phyloP scores from a whole-genome alignment of 805 yeast species.

The Ogataea thermomethanolica region DNA sequence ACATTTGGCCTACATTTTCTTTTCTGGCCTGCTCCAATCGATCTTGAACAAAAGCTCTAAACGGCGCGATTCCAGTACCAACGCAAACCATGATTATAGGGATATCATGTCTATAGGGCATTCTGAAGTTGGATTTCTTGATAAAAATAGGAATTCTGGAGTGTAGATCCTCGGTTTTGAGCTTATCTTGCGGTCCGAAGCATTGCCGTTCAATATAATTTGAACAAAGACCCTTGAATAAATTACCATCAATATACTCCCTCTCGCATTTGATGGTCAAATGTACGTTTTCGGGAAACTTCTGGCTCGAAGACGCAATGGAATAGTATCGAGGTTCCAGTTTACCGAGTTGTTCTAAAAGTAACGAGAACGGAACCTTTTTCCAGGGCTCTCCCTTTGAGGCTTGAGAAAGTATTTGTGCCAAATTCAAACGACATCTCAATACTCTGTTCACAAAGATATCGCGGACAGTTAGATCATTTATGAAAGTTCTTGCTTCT shows the following conservation, averaged over 20 bases:
- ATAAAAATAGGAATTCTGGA: constrained; percentile 74
- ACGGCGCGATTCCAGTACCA: constrained; percentile 96
- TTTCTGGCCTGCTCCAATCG: constrained; percentile 36
- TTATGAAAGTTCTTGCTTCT: constrained; percentile 44
- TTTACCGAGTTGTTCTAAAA: constrained; percentile 72
- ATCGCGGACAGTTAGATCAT: constrained; percentile 43
- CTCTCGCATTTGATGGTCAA: constrained; percentile 85
- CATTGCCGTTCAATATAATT: constrained; percentile 71
- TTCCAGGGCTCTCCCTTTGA: constrained; percentile 63
- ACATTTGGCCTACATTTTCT: constrained; percentile 56
- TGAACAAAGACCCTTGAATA: constrained; percentile 77
- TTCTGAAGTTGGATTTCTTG: constrained; percentile 82
- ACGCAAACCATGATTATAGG: constrained; percentile 94
- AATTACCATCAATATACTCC: constrained; percentile 23
- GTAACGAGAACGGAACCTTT: constrained; percentile 72
- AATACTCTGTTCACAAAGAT: constrained; percentile 43
- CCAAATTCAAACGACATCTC: constrained; percentile 54
- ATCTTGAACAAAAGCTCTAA: constrained; percentile 87
- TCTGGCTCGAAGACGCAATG: constrained; percentile 73
- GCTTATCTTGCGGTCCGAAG: not conserved
- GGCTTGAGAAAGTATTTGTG: constrained; percentile 59
- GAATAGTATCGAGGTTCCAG: constrained; percentile 91
- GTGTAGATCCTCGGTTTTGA: constrained; percentile 14
- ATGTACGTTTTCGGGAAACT: constrained; percentile 59
- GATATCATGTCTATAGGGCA: constrained; percentile 71